Percentiles rank a stretch among this genome's conserved stretches.
phyloP scores from a whole-genome alignment of 768 basidiomycete genomes.

The Dioszegia hungarica region DNA sequence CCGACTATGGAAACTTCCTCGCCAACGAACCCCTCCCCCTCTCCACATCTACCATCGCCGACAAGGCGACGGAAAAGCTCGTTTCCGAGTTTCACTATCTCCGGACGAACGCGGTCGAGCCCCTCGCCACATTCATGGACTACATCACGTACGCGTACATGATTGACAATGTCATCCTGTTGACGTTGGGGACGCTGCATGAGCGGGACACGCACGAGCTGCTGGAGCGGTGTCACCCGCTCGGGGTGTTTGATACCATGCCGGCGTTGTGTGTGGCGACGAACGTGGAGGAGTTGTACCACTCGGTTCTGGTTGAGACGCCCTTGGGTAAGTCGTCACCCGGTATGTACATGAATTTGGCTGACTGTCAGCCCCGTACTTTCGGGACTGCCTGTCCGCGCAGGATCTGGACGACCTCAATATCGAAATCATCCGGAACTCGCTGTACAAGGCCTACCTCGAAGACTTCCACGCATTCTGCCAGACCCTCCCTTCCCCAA shows the following conservation, averaged over 20 bases:
- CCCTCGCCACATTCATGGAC: constrained; percentile 86
- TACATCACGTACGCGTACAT: constrained; percentile 99
- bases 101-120: constrained; percentile 81
- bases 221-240: constrained; percentile 90
- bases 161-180: constrained; percentile 98
- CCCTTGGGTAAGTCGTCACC: constrained; percentile 79
- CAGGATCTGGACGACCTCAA: constrained; percentile 96
- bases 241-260: constrained; percentile 97
- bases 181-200: constrained; percentile 95
- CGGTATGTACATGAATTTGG: neutral
- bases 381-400: constrained; percentile 90
- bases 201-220: constrained; percentile 97
- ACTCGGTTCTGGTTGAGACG: constrained; percentile 94
- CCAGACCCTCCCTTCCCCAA: constrained; percentile 72
- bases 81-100: constrained; percentile 97
- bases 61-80: constrained; percentile 88
- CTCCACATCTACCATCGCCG: constrained; percentile 90
- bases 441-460: constrained; percentile 96
- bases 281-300: constrained; percentile 96
- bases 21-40: constrained; percentile 92
- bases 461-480: constrained; percentile 92
- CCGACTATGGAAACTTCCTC: constrained; percentile 97
- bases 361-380: constrained; percentile 75
- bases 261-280: constrained; percentile 98
- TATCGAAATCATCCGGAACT: constrained; percentile 99